Evolutionary conservation across 2,329 filamentous ascomycete species (phyloP).

Genomic region (Penicillium aurantiogriseum): DNA sequence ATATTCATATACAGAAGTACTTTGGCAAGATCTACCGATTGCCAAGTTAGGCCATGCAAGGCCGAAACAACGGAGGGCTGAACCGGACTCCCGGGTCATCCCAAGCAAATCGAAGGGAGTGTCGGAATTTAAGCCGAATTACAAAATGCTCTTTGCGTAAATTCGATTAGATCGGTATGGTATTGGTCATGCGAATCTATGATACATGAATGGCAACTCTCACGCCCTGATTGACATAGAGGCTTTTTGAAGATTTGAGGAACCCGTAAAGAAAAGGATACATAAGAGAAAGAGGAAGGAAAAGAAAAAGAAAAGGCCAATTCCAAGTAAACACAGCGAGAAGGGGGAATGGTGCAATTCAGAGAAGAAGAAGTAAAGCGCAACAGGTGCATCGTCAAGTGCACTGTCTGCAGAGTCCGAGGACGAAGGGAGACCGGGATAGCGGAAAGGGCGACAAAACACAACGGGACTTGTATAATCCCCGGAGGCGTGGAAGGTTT

Average conservation of each 20-base stretch:
- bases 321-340: constrained; percentile 19
- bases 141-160: not conserved
- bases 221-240: constrained; percentile 12
- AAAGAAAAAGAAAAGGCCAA: constrained; percentile 21
- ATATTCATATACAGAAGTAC: not conserved
- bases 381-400: constrained; percentile 21
- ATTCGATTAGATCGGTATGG: constrained; percentile 25
- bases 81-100: not conserved
- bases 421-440: not conserved
- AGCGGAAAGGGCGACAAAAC: constrained; percentile 5
- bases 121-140: not conserved
- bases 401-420: constrained; percentile 7
- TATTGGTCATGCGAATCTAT: constrained; percentile 34
- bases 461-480: constrained; percentile 5
- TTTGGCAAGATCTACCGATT: not conserved
- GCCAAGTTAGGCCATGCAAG: not conserved
- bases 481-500: constrained; percentile 15
- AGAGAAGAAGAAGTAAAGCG: constrained; percentile 11
- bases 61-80: not conserved
- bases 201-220: constrained; percentile 35
- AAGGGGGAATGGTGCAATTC: constrained; percentile 16
- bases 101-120: not conserved
- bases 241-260: constrained; percentile 19
- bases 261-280: constrained; percentile 28
- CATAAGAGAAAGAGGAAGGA: constrained; percentile 16